Evolutionary conservation across 345 rosid genomes (phyloP).

Genomic region (Erodium maritimum): DNA sequence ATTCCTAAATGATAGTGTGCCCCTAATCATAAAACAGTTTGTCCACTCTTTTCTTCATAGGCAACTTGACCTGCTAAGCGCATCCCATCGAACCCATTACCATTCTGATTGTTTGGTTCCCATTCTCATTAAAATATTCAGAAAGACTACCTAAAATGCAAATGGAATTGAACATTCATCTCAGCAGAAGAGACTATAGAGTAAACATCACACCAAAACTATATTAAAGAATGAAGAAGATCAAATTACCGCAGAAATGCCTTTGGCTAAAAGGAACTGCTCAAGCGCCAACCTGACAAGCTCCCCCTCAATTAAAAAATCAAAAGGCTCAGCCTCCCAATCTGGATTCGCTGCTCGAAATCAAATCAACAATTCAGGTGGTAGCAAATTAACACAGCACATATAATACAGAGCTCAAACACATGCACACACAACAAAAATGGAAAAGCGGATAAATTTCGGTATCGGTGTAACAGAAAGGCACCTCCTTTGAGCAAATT

Average conservation of each 20-base stretch:
- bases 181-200: too few relatives aligned
- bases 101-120: neutral
- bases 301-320: slow-evolving; percentile 87
- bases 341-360: slow-evolving; percentile 47
- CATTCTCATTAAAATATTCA: neutral
- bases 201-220: too few relatives aligned
- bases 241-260: slow-evolving; percentile 68
- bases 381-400: neutral
- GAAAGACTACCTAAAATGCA: neutral
- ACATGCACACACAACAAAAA: neutral
- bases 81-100: too few relatives aligned
- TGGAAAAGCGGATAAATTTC: too few relatives aligned
- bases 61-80: too few relatives aligned
- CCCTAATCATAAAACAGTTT: too few relatives aligned
- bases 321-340: slow-evolving; percentile 67
- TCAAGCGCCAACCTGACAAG: slow-evolving; percentile 81
- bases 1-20: too few relatives aligned
- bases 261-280: slow-evolving; percentile 72
- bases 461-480: too few relatives aligned
- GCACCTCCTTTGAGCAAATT: slow-evolving; percentile 43
- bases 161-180: too few relatives aligned
- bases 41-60: too few relatives aligned
- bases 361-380: neutral
- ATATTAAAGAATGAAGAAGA: neutral
- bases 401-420: neutral